phyloP scores from a whole-genome alignment of 495 filamentous ascomycete species.

The Penicillium fimorum region DNA sequence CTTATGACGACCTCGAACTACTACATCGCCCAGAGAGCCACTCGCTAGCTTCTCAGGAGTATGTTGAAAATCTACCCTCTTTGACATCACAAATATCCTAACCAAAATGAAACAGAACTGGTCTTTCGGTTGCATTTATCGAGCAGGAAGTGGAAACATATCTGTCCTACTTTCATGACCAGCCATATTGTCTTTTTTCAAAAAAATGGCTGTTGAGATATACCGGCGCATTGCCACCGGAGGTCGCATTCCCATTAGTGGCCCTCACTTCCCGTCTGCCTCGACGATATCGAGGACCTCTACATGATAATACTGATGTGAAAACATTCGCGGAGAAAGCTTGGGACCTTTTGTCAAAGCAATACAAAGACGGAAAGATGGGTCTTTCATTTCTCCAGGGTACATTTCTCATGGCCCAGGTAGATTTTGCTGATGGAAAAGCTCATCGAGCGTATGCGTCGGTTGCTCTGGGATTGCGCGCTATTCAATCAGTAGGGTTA shows the following conservation, averaged over 20 bases:
- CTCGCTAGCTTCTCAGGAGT: not conserved
- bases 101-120: not conserved
- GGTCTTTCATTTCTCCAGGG: slow-evolving; percentile 31
- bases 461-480: slow-evolving; percentile 26
- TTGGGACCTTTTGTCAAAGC: slow-evolving; percentile 23
- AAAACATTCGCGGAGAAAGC: slow-evolving; percentile 23
- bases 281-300: slow-evolving; percentile 8
- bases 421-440: slow-evolving; percentile 30
- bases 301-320: slow-evolving; percentile 3
- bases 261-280: slow-evolving; percentile 30
- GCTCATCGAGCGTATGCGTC: slow-evolving; percentile 24
- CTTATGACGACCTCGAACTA: not conserved
- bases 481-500: slow-evolving; percentile 25
- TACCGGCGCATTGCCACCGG: slow-evolving; percentile 17
- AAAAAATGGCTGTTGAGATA: slow-evolving; percentile 24
- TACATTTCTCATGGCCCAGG: slow-evolving; percentile 28
- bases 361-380: slow-evolving; percentile 19
- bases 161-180: slow-evolving; percentile 29
- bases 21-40: not conserved
- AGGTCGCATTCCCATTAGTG: slow-evolving; percentile 26
- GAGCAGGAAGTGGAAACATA: slow-evolving; percentile 26
- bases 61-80: not conserved
- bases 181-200: slow-evolving; percentile 29
- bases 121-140: slow-evolving; percentile 14
- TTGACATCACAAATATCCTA: not conserved